These are phyloP conservation scores for Aspergillus sp. DNA, from an alignment of 2,329 filamentous ascomycete species.

Conservation along the genomic window DNA sequence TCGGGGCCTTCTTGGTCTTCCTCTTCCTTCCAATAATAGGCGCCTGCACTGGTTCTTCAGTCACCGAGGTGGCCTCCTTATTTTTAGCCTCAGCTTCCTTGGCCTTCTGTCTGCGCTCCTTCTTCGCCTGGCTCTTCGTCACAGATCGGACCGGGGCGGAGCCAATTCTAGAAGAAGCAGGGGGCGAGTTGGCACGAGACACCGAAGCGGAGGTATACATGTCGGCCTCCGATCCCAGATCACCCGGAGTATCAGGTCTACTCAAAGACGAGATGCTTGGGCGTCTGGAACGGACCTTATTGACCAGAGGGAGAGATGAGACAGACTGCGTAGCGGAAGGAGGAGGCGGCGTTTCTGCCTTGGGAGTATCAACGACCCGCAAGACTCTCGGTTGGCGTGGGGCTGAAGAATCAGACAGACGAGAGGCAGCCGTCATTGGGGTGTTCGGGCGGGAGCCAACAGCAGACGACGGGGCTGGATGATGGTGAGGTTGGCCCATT, in stretches of 20 bases:
- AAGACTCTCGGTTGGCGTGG: conserved; percentile 50
- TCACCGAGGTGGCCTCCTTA: conserved; percentile 32
- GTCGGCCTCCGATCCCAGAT: conserved; percentile 57
- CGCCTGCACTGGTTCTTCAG: conserved; percentile 56
- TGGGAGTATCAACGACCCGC: conserved; percentile 56
- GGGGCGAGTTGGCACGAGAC: conserved; percentile 60
- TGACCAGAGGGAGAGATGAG: conserved; percentile 27
- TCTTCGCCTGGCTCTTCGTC: conserved; percentile 62
- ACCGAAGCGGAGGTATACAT: conserved; percentile 57
- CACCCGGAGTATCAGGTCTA: conserved; percentile 59
- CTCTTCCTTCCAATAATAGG: conserved; percentile 64
- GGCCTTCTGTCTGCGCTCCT: conserved; percentile 52
- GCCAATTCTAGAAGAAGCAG: conserved; percentile 52
- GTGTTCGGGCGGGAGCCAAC: conserved; percentile 50
- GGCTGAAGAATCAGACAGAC: conserved; percentile 36
- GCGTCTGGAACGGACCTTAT: conserved; percentile 31
- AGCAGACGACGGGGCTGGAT: conserved; percentile 30
- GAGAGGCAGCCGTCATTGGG: conserved; percentile 38
- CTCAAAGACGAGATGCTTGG: conserved; percentile 54
- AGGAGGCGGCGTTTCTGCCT: conserved; percentile 43
- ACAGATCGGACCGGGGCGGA: conserved; percentile 58
- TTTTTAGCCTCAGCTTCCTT: conserved; percentile 46
- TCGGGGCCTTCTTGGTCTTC: conserved; percentile 50
- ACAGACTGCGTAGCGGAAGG: conserved; percentile 30
- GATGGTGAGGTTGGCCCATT: conserved; percentile 17